Conservation (phyloP, 2,329 filamentous ascomycete species). For the Alternaria alternata region DNA sequence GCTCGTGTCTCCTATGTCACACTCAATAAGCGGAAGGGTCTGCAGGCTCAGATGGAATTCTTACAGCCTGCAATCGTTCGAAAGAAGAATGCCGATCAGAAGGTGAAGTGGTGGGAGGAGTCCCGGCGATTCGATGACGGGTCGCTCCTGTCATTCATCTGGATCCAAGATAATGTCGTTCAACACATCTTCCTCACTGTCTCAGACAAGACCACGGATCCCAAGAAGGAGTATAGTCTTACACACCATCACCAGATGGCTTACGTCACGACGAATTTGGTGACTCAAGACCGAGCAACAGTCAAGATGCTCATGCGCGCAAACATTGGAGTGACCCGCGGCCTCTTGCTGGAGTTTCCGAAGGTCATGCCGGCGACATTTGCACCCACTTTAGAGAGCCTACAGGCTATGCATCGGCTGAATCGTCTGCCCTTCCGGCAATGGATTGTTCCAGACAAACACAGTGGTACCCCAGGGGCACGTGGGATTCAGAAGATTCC, state of each 20-base stretch:
- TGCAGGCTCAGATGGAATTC: constrained; percentile 36
- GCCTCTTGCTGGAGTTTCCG: constrained; percentile 39
- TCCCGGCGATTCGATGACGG: constrained; percentile 35
- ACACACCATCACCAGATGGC: constrained; percentile 11
- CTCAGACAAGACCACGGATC: constrained; percentile 16
- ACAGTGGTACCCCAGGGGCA: neutral
- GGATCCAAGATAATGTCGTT: constrained; percentile 15
- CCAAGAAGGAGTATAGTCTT: constrained; percentile 15
- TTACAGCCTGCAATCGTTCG: constrained; percentile 25
- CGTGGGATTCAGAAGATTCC: constrained; percentile 26
- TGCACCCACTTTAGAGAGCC: constrained; percentile 34
- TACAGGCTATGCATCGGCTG: constrained; percentile 37
- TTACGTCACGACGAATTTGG: constrained; percentile 27
- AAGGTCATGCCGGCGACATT: constrained; percentile 43
- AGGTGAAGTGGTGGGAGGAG: constrained; percentile 42
- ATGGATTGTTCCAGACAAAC: constrained; percentile 36
- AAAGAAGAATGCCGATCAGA: constrained; percentile 15
- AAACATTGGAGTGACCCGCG: constrained; percentile 17
- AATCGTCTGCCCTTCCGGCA: constrained; percentile 37
- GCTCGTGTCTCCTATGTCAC: constrained; percentile 28
- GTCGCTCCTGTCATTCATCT: constrained; percentile 39
- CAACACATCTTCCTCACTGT: constrained; percentile 42
- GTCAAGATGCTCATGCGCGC: constrained; percentile 24
- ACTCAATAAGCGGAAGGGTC: constrained; percentile 23
- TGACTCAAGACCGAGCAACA: constrained; percentile 20